Evolutionary conservation across 1,284 basidiomycete species (phyloP).

Genomic region (Hymenochaete sp.): DNA sequence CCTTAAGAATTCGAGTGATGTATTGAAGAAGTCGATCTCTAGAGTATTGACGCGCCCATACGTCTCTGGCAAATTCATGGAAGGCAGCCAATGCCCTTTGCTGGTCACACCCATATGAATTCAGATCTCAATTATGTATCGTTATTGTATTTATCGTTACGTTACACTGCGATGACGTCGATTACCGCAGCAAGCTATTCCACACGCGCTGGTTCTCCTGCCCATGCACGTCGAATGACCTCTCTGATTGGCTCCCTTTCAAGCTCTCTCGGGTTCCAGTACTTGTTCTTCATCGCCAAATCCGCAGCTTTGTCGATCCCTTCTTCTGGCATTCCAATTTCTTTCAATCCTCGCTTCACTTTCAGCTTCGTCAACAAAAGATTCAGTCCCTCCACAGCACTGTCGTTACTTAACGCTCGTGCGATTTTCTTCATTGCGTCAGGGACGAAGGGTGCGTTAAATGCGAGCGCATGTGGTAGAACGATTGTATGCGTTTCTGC

Average conservation of each 20-base stretch:
- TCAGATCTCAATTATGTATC: neutral
- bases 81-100: constrained; percentile 64
- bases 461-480: constrained; percentile 36
- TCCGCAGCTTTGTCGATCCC: constrained; percentile 37
- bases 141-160: neutral
- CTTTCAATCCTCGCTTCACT: constrained; percentile 32
- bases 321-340: constrained; percentile 36
- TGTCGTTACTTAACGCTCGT: constrained; percentile 26
- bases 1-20: neutral
- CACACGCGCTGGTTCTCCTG: constrained; percentile 20
- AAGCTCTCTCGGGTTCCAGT: constrained; percentile 36
- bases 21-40: neutral
- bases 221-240: constrained; percentile 22
- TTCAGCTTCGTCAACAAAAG: constrained; percentile 33
- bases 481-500: constrained; percentile 40
- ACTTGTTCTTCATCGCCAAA: constrained; percentile 33
- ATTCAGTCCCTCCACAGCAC: constrained; percentile 32
- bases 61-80: constrained; percentile 45
- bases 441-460: constrained; percentile 32
- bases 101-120: constrained; percentile 32
- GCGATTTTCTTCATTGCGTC: constrained; percentile 31
- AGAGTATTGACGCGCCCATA: constrained; percentile 71
- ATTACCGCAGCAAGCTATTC: constrained; percentile 14
- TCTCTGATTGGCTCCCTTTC: constrained; percentile 29
- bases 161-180: neutral